These are phyloP conservation scores for Sphaerobolus stellatus DNA, from an alignment of 1,284 basidiomycete species.

Conservation along the genomic window DNA sequence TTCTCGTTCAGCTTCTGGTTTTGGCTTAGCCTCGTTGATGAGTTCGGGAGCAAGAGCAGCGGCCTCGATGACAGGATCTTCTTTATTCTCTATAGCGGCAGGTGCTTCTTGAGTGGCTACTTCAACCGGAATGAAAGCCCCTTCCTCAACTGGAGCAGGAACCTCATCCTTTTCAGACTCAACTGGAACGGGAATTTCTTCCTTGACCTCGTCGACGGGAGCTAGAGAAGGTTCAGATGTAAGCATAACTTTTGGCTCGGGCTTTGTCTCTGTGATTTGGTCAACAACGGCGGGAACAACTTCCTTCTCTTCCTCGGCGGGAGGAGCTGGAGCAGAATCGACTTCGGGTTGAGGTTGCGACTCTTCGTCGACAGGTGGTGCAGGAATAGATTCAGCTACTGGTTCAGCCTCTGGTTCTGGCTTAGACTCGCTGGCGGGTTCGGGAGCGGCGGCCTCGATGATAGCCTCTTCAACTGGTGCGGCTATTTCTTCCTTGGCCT, in stretches of 20 bases:
- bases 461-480: conserved; percentile 1
- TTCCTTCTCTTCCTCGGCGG: too few relatives aligned
- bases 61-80: not conserved
- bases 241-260: not conserved
- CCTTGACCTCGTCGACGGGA: too few relatives aligned
- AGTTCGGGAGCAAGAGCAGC: not conserved
- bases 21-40: not conserved
- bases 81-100: not conserved
- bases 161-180: too few relatives aligned
- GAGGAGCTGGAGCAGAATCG: too few relatives aligned
- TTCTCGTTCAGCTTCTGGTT: not conserved
- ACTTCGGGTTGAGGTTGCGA: too few relatives aligned
- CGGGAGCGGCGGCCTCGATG: conserved; percentile 14
- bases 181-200: not conserved
- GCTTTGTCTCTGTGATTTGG: not conserved
- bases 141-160: too few relatives aligned
- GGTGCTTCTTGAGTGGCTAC: not conserved
- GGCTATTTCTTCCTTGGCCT: conserved; percentile 13
- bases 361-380: conserved; percentile 3
- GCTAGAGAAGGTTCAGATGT: too few relatives aligned
- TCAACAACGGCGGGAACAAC: conserved; percentile 2
- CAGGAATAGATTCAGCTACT: not conserved
- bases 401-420: conserved; percentile 13
- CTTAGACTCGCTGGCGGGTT: conserved; percentile 13
- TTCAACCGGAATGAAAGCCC: too few relatives aligned